A percentile compares a stretch with the other conserved stretches of the same genome.
These are phyloP conservation scores for Penicilliopsis zonata DNA, from an alignment of 495 filamentous ascomycete species.

Conservation along the genomic window DNA sequence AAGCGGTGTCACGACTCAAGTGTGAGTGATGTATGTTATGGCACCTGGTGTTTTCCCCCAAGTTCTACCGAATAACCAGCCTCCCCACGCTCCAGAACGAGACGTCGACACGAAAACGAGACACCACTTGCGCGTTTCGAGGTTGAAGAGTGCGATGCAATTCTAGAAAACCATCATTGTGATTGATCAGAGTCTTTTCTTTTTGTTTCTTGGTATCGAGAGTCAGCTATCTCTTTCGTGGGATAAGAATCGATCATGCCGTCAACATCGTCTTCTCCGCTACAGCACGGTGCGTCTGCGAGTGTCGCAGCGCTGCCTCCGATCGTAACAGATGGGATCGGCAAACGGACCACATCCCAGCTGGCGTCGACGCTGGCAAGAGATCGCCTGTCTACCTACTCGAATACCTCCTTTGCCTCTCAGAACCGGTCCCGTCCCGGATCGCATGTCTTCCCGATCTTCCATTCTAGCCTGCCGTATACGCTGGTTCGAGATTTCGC, in stretches of 20 bases:
- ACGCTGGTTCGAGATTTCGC: slow-evolving; percentile 92
- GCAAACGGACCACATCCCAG: slow-evolving; percentile 36
- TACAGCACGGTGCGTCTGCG: slow-evolving; percentile 23
- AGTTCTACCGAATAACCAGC: too few relatives aligned
- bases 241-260: slow-evolving; percentile 50
- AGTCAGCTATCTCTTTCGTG: too few relatives aligned
- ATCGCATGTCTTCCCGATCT: slow-evolving; percentile 68
- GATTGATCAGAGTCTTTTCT: too few relatives aligned
- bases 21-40: too few relatives aligned
- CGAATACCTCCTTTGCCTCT: slow-evolving; percentile 42
- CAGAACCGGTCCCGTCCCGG: slow-evolving; percentile 55
- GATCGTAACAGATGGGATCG: slow-evolving; percentile 23
- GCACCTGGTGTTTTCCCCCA: too few relatives aligned
- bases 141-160: too few relatives aligned
- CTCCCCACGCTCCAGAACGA: too few relatives aligned
- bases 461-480: slow-evolving; percentile 82
- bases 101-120: too few relatives aligned
- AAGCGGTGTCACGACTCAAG: too few relatives aligned
- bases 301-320: slow-evolving; percentile 31
- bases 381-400: slow-evolving; percentile 62
- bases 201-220: too few relatives aligned
- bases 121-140: too few relatives aligned
- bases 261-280: slow-evolving; percentile 46
- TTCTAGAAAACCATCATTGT: too few relatives aligned
- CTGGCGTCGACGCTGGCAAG: slow-evolving; percentile 61